Conservation (phyloP, 352 stramenopile genomes). For the Aphanomyces invadans region DNA sequence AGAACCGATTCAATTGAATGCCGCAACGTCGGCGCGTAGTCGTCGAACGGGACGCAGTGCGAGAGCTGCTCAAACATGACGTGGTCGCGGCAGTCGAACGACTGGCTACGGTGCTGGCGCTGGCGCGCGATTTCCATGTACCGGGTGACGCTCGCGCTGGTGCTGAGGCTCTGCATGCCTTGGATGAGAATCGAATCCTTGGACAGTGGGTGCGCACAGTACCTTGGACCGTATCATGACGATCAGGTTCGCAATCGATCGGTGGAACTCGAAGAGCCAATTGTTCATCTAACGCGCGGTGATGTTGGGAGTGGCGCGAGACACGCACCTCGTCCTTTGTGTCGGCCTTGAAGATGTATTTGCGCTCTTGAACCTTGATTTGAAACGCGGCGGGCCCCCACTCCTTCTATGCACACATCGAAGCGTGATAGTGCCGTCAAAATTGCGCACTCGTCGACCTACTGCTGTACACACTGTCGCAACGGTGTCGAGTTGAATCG, state of each 20-base stretch:
- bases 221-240: constrained; percentile 61
- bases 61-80: background rate
- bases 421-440: no score
- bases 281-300: constrained; percentile 88
- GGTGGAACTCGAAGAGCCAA: constrained; percentile 86
- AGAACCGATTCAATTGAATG: background rate
- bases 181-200: constrained; percentile 27
- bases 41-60: background rate
- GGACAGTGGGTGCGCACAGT: background rate
- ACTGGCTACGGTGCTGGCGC: constrained; percentile 22
- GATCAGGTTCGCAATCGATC: constrained; percentile 83
- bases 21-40: background rate
- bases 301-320: no score
- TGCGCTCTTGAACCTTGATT: constrained; percentile 67
- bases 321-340: constrained; percentile 70
- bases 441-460: constrained; percentile 24
- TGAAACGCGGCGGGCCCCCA: constrained; percentile 75
- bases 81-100: constrained; percentile 22
- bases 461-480: constrained; percentile 80
- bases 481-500: constrained; percentile 71
- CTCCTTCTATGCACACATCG: constrained; percentile 49
- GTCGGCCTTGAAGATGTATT: constrained; percentile 69
- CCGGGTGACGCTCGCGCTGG: constrained; percentile 15
- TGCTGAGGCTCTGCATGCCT: constrained; percentile 27
- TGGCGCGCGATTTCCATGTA: constrained; percentile 13